Evolutionary conservation across 2,329 filamentous ascomycete genomes (phyloP), one percentile per base, ranked within the genome.

Genomic region (Ophiosphaerella narmari): DNA sequence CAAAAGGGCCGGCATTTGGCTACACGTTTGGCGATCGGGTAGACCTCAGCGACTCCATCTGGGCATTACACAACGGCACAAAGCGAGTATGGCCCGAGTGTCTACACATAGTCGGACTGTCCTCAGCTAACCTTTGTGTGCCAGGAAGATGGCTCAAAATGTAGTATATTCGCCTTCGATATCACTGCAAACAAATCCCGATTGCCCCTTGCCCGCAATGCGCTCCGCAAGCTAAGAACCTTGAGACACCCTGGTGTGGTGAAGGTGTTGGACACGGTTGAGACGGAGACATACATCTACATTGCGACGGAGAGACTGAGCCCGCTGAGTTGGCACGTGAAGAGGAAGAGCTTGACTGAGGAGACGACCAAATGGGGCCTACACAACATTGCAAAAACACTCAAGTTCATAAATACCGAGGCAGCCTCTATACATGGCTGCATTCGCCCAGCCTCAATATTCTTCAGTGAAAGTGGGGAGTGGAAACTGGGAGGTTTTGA

Each of bases 291-390:
- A 23, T 93, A 94, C 70, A 94, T 99, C 56, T 97, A 97, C 72
- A 91, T 99, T 71, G 91, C 94, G 48, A 97, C 92, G 21, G 94
- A 99, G 77, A 85, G 92, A 58, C 79, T 99, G 8, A 86, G 87
- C 11, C 94, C 94, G 3, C 77, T 99, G 44, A 85, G 87, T 61
- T 97, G 94, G 94, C 87, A 95, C 66, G 87, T 95, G 39, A 91
- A 89, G 77, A 82, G 93, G 62, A 92, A 90, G 77, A 94, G 90
- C 69, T 74, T 97, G 54, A 91, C 86, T 52, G 87, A 91, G 35
- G 94, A 97, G 77, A 97, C 93, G 1, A 85, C 94, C 40, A 99
- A 97, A 84, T 99, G 94, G 94, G 94, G 94, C 0, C 75, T 99
- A 35, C 89, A 91, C 73, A 90, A 86, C 63, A 79, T 97, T 57